A percentile compares a stretch with the other conserved stretches of the same genome.
Evolutionary conservation across 2,329 filamentous ascomycete species (phyloP).

Genomic region (Phoma sp.): DNA sequence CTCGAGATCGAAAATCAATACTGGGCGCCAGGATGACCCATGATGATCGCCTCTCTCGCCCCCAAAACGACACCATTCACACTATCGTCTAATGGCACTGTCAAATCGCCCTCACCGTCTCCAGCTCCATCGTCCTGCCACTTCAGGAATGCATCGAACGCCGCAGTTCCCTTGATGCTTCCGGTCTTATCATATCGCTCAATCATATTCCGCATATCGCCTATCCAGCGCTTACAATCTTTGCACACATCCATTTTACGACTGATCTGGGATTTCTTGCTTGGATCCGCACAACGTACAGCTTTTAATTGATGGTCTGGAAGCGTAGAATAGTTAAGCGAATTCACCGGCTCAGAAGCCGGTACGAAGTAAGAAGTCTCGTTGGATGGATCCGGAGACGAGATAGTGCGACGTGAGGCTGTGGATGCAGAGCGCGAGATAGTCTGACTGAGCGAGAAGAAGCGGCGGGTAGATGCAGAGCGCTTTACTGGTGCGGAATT

Average conservation of each 20-base stretch:
- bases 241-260: constrained; percentile 38
- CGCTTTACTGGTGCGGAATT: constrained; percentile 25
- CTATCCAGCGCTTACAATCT: constrained; percentile 34
- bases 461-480: constrained; percentile 30
- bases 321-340: constrained; percentile 29
- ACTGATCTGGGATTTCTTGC: constrained; percentile 30
- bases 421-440: constrained; percentile 33
- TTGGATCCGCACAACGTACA: constrained; percentile 25
- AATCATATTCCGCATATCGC: constrained; percentile 41
- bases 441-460: constrained; percentile 32
- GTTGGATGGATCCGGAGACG: constrained; percentile 17
- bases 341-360: neutral
- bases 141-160: constrained; percentile 40
- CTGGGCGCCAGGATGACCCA: constrained; percentile 26
- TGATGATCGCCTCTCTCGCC: constrained; percentile 33
- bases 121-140: constrained; percentile 27
- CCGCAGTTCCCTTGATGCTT: constrained; percentile 36
- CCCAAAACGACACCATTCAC: constrained; percentile 18
- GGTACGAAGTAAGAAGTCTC: constrained; percentile 20
- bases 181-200: constrained; percentile 38
- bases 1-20: neutral
- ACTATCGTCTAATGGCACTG: constrained; percentile 26
- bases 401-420: constrained; percentile 27
- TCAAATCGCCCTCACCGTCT: constrained; percentile 27
- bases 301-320: constrained; percentile 36